phyloP scores from a whole-genome alignment of 805 yeast species.

The Torulaspora quercuum region DNA sequence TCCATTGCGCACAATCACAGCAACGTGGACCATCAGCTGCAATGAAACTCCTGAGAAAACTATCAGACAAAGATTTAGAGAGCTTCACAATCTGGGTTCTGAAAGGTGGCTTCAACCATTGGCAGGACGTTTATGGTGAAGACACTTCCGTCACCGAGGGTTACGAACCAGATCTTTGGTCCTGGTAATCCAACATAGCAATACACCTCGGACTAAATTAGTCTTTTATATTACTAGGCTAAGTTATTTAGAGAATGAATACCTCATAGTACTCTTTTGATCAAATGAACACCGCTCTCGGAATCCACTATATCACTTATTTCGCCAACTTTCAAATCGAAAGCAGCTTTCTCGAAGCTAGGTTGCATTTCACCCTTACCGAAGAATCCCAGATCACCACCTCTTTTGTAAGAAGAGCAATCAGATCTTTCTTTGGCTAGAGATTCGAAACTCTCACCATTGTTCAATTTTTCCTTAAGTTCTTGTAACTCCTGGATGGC shows the following conservation, averaged over 20 bases:
- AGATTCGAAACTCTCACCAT: slow-evolving; percentile 51
- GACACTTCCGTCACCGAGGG: slow-evolving; percentile 62
- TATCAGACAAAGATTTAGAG: slow-evolving; percentile 29
- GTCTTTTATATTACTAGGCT: no score
- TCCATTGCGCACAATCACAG: slow-evolving; percentile 89
- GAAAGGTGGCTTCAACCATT: slow-evolving; percentile 77
- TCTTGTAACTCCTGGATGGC: slow-evolving; percentile 62
- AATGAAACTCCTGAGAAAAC: slow-evolving; percentile 46
- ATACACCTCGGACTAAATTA: no score
- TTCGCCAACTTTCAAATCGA: slow-evolving; percentile 76
- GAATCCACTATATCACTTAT: slow-evolving; percentile 79
- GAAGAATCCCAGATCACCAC: slow-evolving; percentile 90
- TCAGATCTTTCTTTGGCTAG: slow-evolving; percentile 83
- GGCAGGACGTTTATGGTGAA: slow-evolving; percentile 76
- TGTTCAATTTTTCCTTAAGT: slow-evolving; percentile 51
- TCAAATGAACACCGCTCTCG: slow-evolving; percentile 85
- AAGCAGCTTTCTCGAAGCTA: slow-evolving; percentile 83
- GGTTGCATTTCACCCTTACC: slow-evolving; percentile 95
- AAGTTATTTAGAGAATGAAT: no score
- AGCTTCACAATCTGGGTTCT: slow-evolving; percentile 62
- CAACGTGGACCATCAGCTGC: slow-evolving; percentile 91
- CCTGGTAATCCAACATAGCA: slow-evolving; percentile 15
- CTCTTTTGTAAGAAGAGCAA: slow-evolving; percentile 78
- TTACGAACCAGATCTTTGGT: slow-evolving; percentile 47
- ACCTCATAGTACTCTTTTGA: slow-evolving; percentile 72